Conservation (phyloP, 2,329 filamentous ascomycete species). For the Nemania bipapillata region DNA sequence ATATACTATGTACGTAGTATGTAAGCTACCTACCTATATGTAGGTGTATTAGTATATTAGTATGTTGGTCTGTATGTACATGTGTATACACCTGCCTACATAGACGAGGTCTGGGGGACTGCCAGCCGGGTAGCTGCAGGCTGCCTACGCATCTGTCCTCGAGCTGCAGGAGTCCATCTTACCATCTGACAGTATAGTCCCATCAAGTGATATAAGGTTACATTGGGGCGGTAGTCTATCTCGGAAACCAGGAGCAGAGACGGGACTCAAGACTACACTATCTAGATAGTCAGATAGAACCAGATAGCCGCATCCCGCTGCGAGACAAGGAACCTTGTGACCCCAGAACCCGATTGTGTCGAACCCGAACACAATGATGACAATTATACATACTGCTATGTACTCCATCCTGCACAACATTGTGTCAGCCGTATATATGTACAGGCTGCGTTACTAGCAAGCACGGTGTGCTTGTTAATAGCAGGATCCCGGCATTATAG, state of each 20-base stretch:
- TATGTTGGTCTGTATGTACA: too few relatives aligned
- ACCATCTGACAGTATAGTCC: slow-evolving; percentile 35
- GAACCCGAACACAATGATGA: slow-evolving; percentile 21
- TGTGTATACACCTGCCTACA: not conserved
- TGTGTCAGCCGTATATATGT: not conserved
- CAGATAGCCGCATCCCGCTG: slow-evolving; percentile 18
- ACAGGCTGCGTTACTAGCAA: not conserved
- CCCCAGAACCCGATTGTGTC: slow-evolving; percentile 16
- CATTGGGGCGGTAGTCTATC: slow-evolving; percentile 38
- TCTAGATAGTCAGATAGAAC: slow-evolving; percentile 4
- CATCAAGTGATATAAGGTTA: slow-evolving; percentile 41
- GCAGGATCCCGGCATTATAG: not conserved
- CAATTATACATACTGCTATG: not conserved
- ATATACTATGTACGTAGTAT: too few relatives aligned
- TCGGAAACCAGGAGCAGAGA: slow-evolving; percentile 35
- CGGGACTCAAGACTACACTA: slow-evolving; percentile 38
- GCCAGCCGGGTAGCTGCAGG: slow-evolving; percentile 36
- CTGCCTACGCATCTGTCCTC: slow-evolving; percentile 30
- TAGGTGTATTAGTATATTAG: too few relatives aligned
- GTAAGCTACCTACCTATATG: too few relatives aligned
- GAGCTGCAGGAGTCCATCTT: slow-evolving; percentile 35
- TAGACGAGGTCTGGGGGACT: slow-evolving; percentile 20
- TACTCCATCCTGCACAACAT: slow-evolving; percentile 5
- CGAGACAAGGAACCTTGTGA: slow-evolving; percentile 18
- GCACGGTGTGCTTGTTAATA: slow-evolving; percentile 8